These are phyloP conservation scores for Flagelloscypha sp. DNA, from an alignment of 768 basidiomycete genomes.

Conservation along the genomic window DNA sequence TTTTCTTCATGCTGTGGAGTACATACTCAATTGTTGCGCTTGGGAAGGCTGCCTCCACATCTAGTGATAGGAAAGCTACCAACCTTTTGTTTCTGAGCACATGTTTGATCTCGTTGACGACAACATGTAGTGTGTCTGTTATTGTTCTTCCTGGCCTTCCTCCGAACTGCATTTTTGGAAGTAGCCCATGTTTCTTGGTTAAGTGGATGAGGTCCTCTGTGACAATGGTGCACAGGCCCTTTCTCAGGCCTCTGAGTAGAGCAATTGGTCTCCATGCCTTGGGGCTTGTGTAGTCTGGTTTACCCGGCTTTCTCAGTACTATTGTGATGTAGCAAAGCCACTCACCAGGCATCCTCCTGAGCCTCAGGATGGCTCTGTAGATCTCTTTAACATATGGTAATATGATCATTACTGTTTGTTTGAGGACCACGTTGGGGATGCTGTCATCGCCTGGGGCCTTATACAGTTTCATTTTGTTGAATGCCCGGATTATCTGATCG, in stretches of 20 bases:
- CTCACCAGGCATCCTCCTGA: background rate
- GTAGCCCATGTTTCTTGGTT: slow-evolving; percentile 6
- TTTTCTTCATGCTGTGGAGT: slow-evolving; percentile 11
- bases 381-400: slow-evolving; percentile 1
- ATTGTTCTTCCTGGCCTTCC: slow-evolving; percentile 6
- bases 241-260: slow-evolving; percentile 11
- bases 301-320: slow-evolving; percentile 14
- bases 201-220: slow-evolving; percentile 8
- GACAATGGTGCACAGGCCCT: slow-evolving; percentile 12
- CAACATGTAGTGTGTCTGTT: slow-evolving; percentile 7
- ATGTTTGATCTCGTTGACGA: slow-evolving; percentile 7
- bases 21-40: slow-evolving; percentile 10
- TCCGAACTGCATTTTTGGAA: slow-evolving; percentile 10
- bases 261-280: slow-evolving; percentile 17
- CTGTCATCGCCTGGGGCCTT: slow-evolving; percentile 20
- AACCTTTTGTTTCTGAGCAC: slow-evolving; percentile 7
- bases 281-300: slow-evolving; percentile 13
- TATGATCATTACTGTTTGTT: background rate
- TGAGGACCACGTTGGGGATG: background rate
- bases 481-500: slow-evolving; percentile 17
- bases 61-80: slow-evolving; percentile 15
- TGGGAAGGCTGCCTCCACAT: slow-evolving; percentile 22
- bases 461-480: slow-evolving; percentile 21
- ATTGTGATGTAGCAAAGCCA: slow-evolving; percentile 12
- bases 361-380: slow-evolving; percentile 5